These are phyloP conservation scores for Colletotrichum nymphaeae DNA, from an alignment of 2,329 filamentous ascomycete species.

Conservation along the genomic window DNA sequence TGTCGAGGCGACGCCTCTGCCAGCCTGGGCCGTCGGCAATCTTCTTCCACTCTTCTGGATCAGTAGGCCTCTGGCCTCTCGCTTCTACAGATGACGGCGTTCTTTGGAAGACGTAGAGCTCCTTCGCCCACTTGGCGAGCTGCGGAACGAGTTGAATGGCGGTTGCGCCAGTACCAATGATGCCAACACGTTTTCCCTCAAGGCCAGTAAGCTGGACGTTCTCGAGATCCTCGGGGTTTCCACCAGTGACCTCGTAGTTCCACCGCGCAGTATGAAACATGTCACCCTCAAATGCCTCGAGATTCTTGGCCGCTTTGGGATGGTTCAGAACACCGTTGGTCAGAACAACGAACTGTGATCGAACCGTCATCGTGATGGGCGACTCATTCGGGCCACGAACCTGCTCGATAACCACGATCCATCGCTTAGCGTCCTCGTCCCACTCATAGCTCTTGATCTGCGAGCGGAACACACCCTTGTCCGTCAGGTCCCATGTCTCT, in stretches of 20 bases:
- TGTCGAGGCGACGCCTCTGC: slow-evolving; percentile 58
- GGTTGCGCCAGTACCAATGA: slow-evolving; percentile 63
- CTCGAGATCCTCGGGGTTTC: slow-evolving; percentile 49
- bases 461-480: slow-evolving; percentile 54
- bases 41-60: slow-evolving; percentile 53
- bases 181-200: slow-evolving; percentile 56
- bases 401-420: slow-evolving; percentile 39
- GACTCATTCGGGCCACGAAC: slow-evolving; percentile 41
- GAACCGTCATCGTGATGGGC: slow-evolving; percentile 45
- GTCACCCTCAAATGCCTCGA: slow-evolving; percentile 54
- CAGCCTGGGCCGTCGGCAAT: slow-evolving; percentile 56
- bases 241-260: slow-evolving; percentile 57
- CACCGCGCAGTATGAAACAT: slow-evolving; percentile 60
- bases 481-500: slow-evolving; percentile 52
- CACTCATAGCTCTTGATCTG: slow-evolving; percentile 54
- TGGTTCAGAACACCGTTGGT: slow-evolving; percentile 52
- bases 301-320: slow-evolving; percentile 55
- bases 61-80: slow-evolving; percentile 52
- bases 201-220: slow-evolving; percentile 57
- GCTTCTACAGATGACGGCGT: slow-evolving; percentile 58
- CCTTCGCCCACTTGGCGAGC: slow-evolving; percentile 58
- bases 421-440: slow-evolving; percentile 51
- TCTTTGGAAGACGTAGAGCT: slow-evolving; percentile 67
- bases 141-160: slow-evolving; percentile 57
- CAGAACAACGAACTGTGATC: slow-evolving; percentile 52